Conservation (phyloP, 75 land plant genomes). For the Sequoia sempervirens region DNA sequence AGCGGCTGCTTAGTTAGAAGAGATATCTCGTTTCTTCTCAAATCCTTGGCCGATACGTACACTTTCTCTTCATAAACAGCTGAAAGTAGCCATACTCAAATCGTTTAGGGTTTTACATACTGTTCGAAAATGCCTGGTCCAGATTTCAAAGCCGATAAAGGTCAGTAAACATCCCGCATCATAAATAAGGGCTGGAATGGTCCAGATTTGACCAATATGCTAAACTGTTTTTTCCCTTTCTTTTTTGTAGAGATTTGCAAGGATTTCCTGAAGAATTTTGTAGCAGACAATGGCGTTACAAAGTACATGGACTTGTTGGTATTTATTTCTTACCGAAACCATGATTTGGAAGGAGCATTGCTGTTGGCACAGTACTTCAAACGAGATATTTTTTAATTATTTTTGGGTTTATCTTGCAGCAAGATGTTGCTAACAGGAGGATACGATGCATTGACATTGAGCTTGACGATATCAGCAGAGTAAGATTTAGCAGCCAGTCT, state of each 20-base stretch:
- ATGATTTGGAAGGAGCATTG: neutral
- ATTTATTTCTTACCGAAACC: slow-evolving; percentile 4
- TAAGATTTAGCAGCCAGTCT: slow-evolving; percentile 11
- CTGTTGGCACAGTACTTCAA: neutral
- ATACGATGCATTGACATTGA: slow-evolving; percentile 65
- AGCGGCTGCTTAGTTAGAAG: neutral
- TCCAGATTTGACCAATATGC: neutral
- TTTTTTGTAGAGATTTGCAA: slow-evolving; percentile 61
- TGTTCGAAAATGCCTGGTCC: slow-evolving; percentile 13
- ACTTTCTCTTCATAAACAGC: neutral
- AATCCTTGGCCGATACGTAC: neutral
- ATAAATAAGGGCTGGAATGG: neutral
- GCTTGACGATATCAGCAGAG: slow-evolving; percentile 69
- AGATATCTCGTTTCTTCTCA: neutral
- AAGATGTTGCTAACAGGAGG: slow-evolving; percentile 88
- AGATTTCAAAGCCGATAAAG: slow-evolving; percentile 45
- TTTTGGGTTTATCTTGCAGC: slow-evolving; percentile 43
- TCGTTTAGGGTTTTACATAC: neutral
- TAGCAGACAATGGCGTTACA: slow-evolving; percentile 60
- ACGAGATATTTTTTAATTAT: neutral
- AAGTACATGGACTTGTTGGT: slow-evolving; percentile 90
- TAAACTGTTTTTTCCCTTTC: neutral
- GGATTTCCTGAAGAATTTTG: slow-evolving; percentile 70
- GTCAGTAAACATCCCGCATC: slow-evolving; percentile 12
- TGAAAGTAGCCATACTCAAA: neutral